Base-by-base conservation (phyloP, 371 early-diverging fungal species). In the Rhizopus microsporus region DNA sequence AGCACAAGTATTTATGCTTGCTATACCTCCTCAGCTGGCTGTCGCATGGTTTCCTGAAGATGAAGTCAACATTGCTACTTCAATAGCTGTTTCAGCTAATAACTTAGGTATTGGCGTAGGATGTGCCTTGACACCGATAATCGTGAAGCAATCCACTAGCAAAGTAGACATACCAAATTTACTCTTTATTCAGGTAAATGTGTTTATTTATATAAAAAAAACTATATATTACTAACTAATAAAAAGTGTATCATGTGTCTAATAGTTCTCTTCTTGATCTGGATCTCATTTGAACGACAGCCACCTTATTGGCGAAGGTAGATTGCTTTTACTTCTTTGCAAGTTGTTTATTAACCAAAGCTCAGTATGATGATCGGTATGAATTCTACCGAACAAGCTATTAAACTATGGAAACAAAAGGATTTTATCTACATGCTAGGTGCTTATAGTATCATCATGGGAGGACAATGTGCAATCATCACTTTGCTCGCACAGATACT, bases 51-150 rank as follows among this genome's bases (percentile, higher is more conserved):
- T 82, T 63, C 75, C 71, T 0, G 62, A 73, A 29, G 72, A 65
- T 15, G 71, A 77, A 58, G 65, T 75, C 47, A 80, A 80, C 54
- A 31, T 75, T 34, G 74, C 71, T 7, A 77, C 77, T 3, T 67
- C 81, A 1, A 65, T 83, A 52, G 83, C 78, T 1, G 78, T 80
- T 13, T 75, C 77, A 6, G 74, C 77, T 2, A 80, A 83, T 58
- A 77, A 74, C 39, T 63, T 81, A 13, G 83, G 83, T 5, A 67
- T 77, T 23, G 83, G 81, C 5, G 65, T 64, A 37, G 83, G 83
- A 35, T 80, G 80, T 59, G 68, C 75, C 7, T 66, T 76, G 59
- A 71, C 80, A 1, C 82, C 82, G 7, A 35, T 73, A 30, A 54
- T 71, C 17, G 68, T 82, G 0, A 65, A 72, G n/a, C 58, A 70